Conservation (phyloP, 2,329 filamentous ascomycete species). For the Pezicula carpinea region DNA sequence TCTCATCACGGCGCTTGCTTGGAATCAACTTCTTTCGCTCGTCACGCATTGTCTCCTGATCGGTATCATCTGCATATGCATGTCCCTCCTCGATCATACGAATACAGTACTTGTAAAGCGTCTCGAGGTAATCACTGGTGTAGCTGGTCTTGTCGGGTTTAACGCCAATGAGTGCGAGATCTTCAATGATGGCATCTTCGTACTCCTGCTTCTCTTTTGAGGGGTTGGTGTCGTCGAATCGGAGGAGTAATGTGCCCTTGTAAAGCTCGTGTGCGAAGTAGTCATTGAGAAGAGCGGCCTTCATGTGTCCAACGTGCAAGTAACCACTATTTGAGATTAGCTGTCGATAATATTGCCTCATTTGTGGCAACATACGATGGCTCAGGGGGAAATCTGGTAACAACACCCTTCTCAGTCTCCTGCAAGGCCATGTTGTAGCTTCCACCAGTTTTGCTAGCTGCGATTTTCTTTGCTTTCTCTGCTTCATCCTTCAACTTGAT, state of each 20-base stretch:
- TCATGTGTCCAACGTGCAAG: constrained; percentile 92
- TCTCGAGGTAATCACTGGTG: constrained; percentile 93
- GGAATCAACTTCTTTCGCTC: constrained; percentile 81
- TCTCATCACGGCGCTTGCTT: constrained; percentile 73
- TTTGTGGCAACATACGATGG: constrained; percentile 59
- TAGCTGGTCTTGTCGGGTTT: constrained; percentile 82
- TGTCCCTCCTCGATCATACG: constrained; percentile 80
- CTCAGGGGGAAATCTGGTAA: constrained; percentile 90
- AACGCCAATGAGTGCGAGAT: constrained; percentile 86
- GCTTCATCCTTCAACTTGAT: constrained; percentile 65
- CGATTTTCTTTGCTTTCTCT: constrained; percentile 64
- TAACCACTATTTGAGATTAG: constrained; percentile 51
- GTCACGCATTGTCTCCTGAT: constrained; percentile 80
- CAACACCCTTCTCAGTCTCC: constrained; percentile 82
- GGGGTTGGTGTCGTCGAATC: constrained; percentile 97
- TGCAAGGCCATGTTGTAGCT: constrained; percentile 87
- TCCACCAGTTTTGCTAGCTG: constrained; percentile 69
- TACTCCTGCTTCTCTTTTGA: constrained; percentile 97
- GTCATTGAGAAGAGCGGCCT: constrained; percentile 88
- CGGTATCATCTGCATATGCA: constrained; percentile 92
- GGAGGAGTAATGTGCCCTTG: constrained; percentile 82
- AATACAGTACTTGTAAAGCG: constrained; percentile 81
- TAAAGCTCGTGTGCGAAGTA: constrained; percentile 95
- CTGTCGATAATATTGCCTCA: neutral
- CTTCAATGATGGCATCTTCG: constrained; percentile 88